Evolutionary conservation across 129 eudicot species (phyloP).

Genomic region (Pulicaria dysenterica): DNA sequence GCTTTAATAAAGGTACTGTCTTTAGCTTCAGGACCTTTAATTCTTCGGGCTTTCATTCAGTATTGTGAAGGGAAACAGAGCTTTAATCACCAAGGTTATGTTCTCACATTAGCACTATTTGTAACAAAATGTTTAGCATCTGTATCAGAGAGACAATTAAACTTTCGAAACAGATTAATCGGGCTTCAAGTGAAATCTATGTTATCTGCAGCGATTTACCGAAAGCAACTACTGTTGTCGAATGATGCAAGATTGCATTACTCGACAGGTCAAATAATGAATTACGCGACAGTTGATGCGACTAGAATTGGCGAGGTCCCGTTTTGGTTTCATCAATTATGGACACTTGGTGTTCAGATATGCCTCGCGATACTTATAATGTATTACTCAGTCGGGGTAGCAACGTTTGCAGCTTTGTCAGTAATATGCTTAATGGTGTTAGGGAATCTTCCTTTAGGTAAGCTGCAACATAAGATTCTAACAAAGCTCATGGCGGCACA

Average conservation of each 20-base stretch:
- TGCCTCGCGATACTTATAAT: slow-evolving; percentile 47
- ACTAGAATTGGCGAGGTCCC: slow-evolving; percentile 62
- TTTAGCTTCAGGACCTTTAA: slow-evolving; percentile 55
- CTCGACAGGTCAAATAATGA: slow-evolving; percentile 63
- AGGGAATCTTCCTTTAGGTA: slow-evolving; percentile 56
- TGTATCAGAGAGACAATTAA: slow-evolving; percentile 58
- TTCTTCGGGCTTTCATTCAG: slow-evolving; percentile 57
- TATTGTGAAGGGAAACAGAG: slow-evolving; percentile 50
- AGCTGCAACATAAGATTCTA: slow-evolving; percentile 48
- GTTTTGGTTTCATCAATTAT: slow-evolving; percentile 57
- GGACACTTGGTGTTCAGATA: slow-evolving; percentile 58
- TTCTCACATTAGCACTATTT: slow-evolving; percentile 41
- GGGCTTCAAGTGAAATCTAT: slow-evolving; percentile 66
- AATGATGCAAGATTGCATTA: slow-evolving; percentile 46
- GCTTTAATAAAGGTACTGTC: slow-evolving; percentile 59
- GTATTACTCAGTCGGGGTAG: slow-evolving; percentile 49
- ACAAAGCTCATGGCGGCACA: slow-evolving; percentile 59
- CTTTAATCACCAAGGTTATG: slow-evolving; percentile 56
- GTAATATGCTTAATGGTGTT: slow-evolving; percentile 40
- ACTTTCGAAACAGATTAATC: slow-evolving; percentile 49
- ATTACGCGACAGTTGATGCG: slow-evolving; percentile 59
- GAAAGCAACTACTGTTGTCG: slow-evolving; percentile 57
- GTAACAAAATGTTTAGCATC: slow-evolving; percentile 63
- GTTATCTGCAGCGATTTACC: slow-evolving; percentile 55
- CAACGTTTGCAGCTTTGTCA: slow-evolving; percentile 49